Conservation (phyloP, 2,329 filamentous ascomycete genomes). For the Aspergillus sergii region DNA sequence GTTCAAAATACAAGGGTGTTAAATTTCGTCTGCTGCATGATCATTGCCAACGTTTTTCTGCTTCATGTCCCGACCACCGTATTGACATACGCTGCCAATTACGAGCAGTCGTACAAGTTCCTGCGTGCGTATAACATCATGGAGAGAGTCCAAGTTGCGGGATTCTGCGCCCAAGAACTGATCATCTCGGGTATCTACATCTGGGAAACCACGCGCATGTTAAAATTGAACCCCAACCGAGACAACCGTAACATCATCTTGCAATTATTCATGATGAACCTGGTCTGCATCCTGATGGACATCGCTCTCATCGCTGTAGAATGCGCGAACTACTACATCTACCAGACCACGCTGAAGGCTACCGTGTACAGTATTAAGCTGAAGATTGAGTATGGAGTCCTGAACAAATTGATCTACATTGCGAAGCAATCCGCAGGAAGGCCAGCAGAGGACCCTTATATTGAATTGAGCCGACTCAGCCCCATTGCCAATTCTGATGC, state of each 20-base stretch:
- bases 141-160: constrained; percentile 43
- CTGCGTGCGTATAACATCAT: constrained; percentile 28
- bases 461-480: neutral
- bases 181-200: constrained; percentile 52
- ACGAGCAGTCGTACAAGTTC: constrained; percentile 18
- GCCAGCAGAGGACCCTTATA: neutral
- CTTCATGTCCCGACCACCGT: constrained; percentile 57
- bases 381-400: constrained; percentile 58
- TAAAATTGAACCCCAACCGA: constrained; percentile 27
- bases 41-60: constrained; percentile 56
- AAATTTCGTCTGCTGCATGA: constrained; percentile 56
- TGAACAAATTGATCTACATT: constrained; percentile 48
- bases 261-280: constrained; percentile 57
- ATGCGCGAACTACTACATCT: constrained; percentile 42
- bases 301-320: constrained; percentile 44
- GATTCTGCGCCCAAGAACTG: constrained; percentile 48
- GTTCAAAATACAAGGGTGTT: constrained; percentile 51
- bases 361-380: constrained; percentile 40
- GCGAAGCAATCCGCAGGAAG: constrained; percentile 22
- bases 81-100: constrained; percentile 50
- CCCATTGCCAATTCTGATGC: no score
- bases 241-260: constrained; percentile 44
- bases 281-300: constrained; percentile 51
- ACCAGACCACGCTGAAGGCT: constrained; percentile 44
- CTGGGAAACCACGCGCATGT: constrained; percentile 51